Percentiles rank a stretch among this genome's conserved stretches.
These are phyloP conservation scores for Saururus chinensis DNA, from an alignment of 164 flowering plant species.

Conservation along the genomic window DNA sequence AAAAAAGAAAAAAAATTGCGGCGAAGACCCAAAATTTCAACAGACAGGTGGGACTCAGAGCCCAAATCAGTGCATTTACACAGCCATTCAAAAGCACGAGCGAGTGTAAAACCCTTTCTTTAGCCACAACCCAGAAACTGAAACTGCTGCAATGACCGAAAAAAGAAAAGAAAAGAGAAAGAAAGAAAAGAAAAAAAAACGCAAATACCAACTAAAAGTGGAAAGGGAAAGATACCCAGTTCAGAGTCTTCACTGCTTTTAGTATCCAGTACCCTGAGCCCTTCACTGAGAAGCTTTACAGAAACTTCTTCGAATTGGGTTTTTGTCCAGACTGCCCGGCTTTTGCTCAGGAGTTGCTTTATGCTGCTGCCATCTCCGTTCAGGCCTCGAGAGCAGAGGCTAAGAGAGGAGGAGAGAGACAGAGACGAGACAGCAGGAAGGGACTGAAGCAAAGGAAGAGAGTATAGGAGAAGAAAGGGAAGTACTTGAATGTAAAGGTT, in stretches of 20 bases:
- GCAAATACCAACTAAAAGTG: constrained; percentile 24
- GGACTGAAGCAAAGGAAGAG: constrained; percentile 1
- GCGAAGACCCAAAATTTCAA: neutral
- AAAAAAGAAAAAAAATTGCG: no score
- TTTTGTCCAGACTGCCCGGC: constrained; percentile 20
- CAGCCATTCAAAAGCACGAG: no score
- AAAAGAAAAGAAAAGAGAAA: constrained; percentile 25
- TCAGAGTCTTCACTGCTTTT: constrained; percentile 56
- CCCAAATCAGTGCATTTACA: constrained; percentile 8
- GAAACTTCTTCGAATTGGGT: constrained; percentile 24
- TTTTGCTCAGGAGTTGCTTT: constrained; percentile 19
- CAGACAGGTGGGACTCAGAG: neutral
- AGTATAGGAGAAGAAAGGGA: neutral
- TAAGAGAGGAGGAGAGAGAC: neutral
- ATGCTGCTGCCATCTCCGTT: constrained; percentile 7
- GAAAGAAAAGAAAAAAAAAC: constrained; percentile 8
- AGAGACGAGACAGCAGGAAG: neutral
- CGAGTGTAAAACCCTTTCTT: no score
- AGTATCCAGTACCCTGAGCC: constrained; percentile 15
- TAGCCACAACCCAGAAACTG: no score
- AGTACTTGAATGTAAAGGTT: constrained; percentile 25
- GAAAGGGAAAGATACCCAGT: constrained; percentile 51
- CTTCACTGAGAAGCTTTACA: constrained; percentile 26
- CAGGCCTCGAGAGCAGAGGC: neutral
- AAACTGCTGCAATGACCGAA: constrained; percentile 32